A percentile compares a stretch with the other conserved stretches of the same genome.
phyloP scores from a whole-genome alignment of 2,329 filamentous ascomycete genomes.

The Colletotrichum phormii region DNA sequence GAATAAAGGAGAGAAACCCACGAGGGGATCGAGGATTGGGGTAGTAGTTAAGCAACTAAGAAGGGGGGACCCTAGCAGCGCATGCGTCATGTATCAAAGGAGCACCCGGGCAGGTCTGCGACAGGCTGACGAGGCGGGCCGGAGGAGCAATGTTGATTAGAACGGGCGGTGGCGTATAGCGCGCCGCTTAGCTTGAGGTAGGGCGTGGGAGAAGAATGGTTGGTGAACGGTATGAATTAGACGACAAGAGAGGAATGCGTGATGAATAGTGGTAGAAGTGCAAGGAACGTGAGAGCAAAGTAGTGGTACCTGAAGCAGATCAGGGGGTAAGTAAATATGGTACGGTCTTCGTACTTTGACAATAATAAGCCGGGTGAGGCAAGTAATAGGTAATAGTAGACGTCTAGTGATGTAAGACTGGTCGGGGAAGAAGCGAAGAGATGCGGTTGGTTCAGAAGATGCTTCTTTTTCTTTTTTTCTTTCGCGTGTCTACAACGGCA shows the following conservation, averaged over 20 bases:
- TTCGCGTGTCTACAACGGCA: conserved; percentile 12
- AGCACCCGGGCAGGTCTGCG: conserved; percentile 36
- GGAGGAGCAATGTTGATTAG: conserved; percentile 29
- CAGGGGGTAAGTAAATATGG: not conserved
- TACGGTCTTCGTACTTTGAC: not conserved
- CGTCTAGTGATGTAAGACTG: not conserved
- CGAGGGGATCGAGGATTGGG: conserved; percentile 33
- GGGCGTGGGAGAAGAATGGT: not conserved
- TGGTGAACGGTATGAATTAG: conserved; percentile 21
- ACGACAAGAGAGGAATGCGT: conserved; percentile 20
- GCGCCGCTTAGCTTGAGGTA: conserved; percentile 22
- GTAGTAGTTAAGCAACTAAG: conserved; percentile 30
- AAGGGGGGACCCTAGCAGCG: conserved; percentile 36
- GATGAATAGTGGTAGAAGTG: not conserved
- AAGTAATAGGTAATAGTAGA: too few relatives aligned
- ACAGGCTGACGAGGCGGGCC: conserved; percentile 34
- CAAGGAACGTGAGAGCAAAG: conserved; percentile 22
- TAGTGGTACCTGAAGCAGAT: conserved; percentile 15
- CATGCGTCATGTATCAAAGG: conserved; percentile 39
- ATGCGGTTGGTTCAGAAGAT: not conserved
- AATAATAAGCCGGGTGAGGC: not conserved
- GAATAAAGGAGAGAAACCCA: conserved; percentile 21
- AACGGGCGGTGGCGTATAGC: conserved; percentile 29
- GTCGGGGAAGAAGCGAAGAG: conserved; percentile 12
- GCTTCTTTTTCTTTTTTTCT: not conserved